phyloP scores from a whole-genome alignment of 805 yeast species.

The Hanseniaspora pseudoguilliermondii region DNA sequence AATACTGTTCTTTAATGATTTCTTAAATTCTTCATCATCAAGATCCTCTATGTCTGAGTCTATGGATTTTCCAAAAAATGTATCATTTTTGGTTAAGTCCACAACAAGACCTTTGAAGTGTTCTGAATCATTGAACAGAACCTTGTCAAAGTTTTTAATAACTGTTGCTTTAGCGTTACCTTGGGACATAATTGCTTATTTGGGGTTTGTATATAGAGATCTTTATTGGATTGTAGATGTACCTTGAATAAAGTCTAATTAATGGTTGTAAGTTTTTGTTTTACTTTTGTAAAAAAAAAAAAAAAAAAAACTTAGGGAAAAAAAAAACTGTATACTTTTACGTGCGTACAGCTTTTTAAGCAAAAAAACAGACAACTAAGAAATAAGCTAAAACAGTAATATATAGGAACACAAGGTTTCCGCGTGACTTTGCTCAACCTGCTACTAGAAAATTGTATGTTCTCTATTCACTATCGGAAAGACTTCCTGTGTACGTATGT shows the following conservation, averaged over 20 bases:
- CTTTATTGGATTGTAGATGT: neutral
- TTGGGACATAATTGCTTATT: neutral
- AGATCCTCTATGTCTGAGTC: neutral
- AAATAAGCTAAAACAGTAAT: too few relatives aligned
- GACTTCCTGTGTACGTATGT: neutral
- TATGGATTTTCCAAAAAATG: neutral
- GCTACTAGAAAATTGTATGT: neutral
- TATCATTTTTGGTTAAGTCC: slow-evolving; percentile 1
- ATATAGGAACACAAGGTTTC: too few relatives aligned
- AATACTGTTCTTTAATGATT: neutral
- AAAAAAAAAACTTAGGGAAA: too few relatives aligned
- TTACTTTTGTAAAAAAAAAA: neutral
- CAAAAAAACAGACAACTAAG: too few relatives aligned
- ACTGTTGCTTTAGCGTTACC: slow-evolving; percentile 1
- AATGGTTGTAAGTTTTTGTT: neutral
- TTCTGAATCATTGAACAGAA: slow-evolving; percentile 8
- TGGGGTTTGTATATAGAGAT: neutral
- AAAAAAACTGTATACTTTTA: too few relatives aligned
- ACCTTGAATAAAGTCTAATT: too few relatives aligned
- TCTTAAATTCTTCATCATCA: neutral
- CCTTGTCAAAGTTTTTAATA: neutral
- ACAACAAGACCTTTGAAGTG: slow-evolving; percentile 7
- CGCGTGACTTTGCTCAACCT: too few relatives aligned
- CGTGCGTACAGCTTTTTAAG: too few relatives aligned
- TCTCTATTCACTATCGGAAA: neutral